phyloP scores from a whole-genome alignment of 2,329 filamentous ascomycete genomes.

The Myriangium duriaei region DNA sequence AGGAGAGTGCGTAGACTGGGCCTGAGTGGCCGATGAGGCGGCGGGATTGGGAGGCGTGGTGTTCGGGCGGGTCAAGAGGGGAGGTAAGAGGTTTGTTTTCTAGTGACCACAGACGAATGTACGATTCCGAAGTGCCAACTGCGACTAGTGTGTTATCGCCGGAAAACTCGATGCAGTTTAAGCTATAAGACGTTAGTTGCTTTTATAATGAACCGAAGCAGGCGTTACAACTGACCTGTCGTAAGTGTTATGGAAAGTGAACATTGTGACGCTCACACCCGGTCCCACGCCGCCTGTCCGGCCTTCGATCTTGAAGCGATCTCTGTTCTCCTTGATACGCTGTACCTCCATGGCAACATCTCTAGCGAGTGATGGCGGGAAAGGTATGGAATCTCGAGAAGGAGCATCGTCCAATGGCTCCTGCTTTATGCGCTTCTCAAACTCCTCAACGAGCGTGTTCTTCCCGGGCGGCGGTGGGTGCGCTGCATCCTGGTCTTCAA shows the following conservation, averaged over 20 bases:
- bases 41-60: slow-evolving; percentile 52
- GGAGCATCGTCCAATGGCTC: slow-evolving; percentile 76
- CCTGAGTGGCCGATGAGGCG: slow-evolving; percentile 77
- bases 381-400: slow-evolving; percentile 63
- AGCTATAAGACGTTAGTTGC: slow-evolving; percentile 34
- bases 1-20: slow-evolving; percentile 78
- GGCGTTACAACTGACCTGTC: slow-evolving; percentile 51
- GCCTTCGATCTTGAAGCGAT: slow-evolving; percentile 78
- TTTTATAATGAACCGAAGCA: neutral
- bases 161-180: slow-evolving; percentile 92
- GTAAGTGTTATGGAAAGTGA: slow-evolving; percentile 93
- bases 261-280: slow-evolving; percentile 85
- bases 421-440: slow-evolving; percentile 75
- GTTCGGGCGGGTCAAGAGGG: slow-evolving; percentile 47
- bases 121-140: slow-evolving; percentile 82
- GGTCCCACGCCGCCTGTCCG: slow-evolving; percentile 73
- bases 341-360: slow-evolving; percentile 93
- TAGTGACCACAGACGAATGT: slow-evolving; percentile 87
- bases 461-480: slow-evolving; percentile 60
- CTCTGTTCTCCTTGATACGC: slow-evolving; percentile 82
- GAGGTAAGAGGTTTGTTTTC: slow-evolving; percentile 72
- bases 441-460: slow-evolving; percentile 69
- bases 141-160: slow-evolving; percentile 80
- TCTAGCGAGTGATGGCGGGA: slow-evolving; percentile 74
- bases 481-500: slow-evolving; percentile 72